Conservation (phyloP, 2,329 filamentous ascomycete species). For the Ceratocystis ficicola region DNA sequence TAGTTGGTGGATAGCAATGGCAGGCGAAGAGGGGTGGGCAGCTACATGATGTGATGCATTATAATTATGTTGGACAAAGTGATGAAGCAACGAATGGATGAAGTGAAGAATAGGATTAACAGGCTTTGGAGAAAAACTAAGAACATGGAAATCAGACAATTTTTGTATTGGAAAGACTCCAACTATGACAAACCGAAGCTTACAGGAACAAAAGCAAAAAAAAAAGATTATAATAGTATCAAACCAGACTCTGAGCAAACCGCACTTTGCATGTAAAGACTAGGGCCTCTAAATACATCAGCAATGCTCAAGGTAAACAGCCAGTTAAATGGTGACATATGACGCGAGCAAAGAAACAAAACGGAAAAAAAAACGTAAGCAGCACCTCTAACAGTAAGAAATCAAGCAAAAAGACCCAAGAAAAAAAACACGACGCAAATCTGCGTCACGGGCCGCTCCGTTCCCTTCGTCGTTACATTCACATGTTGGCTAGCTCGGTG, state of each 20-base stretch:
- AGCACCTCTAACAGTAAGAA: slow-evolving; percentile 11
- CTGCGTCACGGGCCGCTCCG: not conserved
- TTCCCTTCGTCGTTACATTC: not conserved
- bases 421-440: slow-evolving; percentile 6
- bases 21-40: too few relatives aligned
- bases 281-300: not conserved
- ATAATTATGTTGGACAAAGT: too few relatives aligned
- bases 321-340: not conserved
- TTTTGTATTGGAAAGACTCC: not conserved
- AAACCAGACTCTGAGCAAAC: too few relatives aligned
- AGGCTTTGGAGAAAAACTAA: not conserved
- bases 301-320: not conserved
- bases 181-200: too few relatives aligned
- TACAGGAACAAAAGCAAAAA: too few relatives aligned
- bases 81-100: too few relatives aligned
- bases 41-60: too few relatives aligned
- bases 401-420: slow-evolving; percentile 14
- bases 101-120: too few relatives aligned
- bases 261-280: too few relatives aligned
- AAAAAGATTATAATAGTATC: too few relatives aligned
- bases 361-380: not conserved
- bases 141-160: slow-evolving; percentile 3
- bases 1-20: not conserved
- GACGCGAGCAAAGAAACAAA: not conserved
- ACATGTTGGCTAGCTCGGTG: slow-evolving; percentile 87